phyloP scores from a whole-genome alignment of 129 eudicot species.

The Ambrosia trifida region DNA sequence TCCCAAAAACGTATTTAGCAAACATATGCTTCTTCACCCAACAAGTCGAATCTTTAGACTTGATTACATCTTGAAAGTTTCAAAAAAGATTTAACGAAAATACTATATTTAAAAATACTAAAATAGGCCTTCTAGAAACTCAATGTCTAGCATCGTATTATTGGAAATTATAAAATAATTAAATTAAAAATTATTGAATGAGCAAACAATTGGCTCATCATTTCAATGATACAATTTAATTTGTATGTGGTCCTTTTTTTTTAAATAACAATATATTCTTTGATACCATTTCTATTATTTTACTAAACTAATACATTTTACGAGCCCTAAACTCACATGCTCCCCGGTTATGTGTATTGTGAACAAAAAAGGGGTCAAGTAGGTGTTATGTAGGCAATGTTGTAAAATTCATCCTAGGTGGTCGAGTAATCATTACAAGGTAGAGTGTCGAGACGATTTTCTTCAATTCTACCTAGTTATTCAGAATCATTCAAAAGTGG shows the following conservation, averaged over 20 bases:
- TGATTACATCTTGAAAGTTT: slow-evolving; percentile 19
- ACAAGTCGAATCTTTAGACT: slow-evolving; percentile 21
- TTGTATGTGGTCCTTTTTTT: not conserved
- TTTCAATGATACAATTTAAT: not conserved
- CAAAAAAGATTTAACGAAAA: not conserved
- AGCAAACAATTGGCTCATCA: not conserved
- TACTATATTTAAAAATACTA: not conserved
- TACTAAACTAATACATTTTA: too few relatives aligned
- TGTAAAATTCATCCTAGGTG: too few relatives aligned
- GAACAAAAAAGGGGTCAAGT: too few relatives aligned
- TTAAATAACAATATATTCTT: not conserved
- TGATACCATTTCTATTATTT: too few relatives aligned
- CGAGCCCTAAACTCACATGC: too few relatives aligned
- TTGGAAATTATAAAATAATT: not conserved
- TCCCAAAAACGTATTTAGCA: not conserved
- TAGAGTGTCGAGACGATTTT: too few relatives aligned
- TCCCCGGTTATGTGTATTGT: too few relatives aligned
- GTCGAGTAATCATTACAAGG: too few relatives aligned
- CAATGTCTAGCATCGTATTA: not conserved
- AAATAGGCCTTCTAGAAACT: slow-evolving; percentile 27
- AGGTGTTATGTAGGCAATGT: too few relatives aligned
- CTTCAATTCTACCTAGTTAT: too few relatives aligned
- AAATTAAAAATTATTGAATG: not conserved
- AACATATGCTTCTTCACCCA: slow-evolving; percentile 16
- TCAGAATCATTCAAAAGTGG: too few relatives aligned